phyloP scores from a whole-genome alignment of 2,329 filamentous ascomycete species.

The Bisporella sp. region DNA sequence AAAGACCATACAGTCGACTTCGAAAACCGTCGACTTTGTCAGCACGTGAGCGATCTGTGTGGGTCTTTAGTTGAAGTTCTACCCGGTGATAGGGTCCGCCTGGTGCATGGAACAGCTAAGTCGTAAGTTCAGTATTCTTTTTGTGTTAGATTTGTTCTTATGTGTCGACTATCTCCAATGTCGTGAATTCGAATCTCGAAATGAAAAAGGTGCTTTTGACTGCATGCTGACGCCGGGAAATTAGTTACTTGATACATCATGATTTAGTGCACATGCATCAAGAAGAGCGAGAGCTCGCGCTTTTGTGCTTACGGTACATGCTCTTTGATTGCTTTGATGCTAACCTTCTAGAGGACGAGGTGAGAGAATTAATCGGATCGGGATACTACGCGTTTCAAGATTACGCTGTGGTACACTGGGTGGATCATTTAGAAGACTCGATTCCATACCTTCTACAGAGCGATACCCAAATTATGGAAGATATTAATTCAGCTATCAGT shows the following conservation, averaged over 20 bases:
- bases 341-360: constrained; percentile 2
- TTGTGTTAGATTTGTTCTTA: neutral
- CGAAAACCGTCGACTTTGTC: constrained; percentile 19
- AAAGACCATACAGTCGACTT: constrained; percentile 23
- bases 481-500: constrained; percentile 11
- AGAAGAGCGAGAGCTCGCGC: constrained; percentile 19
- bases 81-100: constrained; percentile 23
- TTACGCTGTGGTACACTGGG: constrained; percentile 25
- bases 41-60: constrained; percentile 27
- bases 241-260: constrained; percentile 10
- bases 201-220: too few species aligned
- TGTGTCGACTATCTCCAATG: neutral
- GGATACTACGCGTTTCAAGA: constrained; percentile 25
- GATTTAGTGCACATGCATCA: constrained; percentile 7
- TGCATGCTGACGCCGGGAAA: too few species aligned
- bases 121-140: constrained; percentile 11
- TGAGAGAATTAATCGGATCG: constrained; percentile 1
- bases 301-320: constrained; percentile 23
- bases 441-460: neutral
- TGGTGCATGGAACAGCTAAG: constrained; percentile 31
- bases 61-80: constrained; percentile 29
- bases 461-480: constrained; percentile 10
- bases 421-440: constrained; percentile 15
- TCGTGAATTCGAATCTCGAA: neutral
- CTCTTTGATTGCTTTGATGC: constrained; percentile 18